Conservation (phyloP, 2,329 filamentous ascomycete genomes). For the Boeremia lycopersici region DNA sequence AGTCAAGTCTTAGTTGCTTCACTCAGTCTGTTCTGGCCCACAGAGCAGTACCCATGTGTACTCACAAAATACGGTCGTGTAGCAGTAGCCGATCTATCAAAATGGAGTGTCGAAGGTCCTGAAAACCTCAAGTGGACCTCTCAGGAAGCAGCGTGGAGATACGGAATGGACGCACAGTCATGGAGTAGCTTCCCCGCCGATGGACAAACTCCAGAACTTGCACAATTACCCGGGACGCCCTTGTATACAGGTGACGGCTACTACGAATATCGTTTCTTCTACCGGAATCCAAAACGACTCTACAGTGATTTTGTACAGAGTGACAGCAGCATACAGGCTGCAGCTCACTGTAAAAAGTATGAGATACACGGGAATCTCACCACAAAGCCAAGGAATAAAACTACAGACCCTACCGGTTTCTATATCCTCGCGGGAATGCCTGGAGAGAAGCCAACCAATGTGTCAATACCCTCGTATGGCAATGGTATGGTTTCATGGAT, state of each 20-base stretch:
- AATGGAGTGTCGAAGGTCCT: constrained; percentile 20
- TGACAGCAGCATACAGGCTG: constrained; percentile 7
- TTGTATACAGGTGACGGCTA: constrained; percentile 27
- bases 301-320: constrained; percentile 36
- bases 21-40: constrained; percentile 43
- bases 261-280: constrained; percentile 40
- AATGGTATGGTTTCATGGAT: not conserved
- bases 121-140: not conserved
- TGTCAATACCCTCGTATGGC: not conserved
- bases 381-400: not conserved
- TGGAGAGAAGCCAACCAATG: not conserved
- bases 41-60: constrained; percentile 30
- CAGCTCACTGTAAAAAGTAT: not conserved
- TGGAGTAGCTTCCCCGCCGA: constrained; percentile 19
- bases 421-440: not conserved
- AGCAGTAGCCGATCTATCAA: constrained; percentile 29
- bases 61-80: constrained; percentile 35
- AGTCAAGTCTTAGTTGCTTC: constrained; percentile 42
- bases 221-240: constrained; percentile 27
- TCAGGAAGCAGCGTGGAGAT: constrained; percentile 33
- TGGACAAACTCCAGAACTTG: constrained; percentile 19
- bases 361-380: not conserved
- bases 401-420: not conserved
- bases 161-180: constrained; percentile 30
- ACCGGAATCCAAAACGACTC: constrained; percentile 33